These are phyloP conservation scores for Talaromyces stipitatus DNA, from an alignment of 495 filamentous ascomycete species.

Conservation along the genomic window DNA sequence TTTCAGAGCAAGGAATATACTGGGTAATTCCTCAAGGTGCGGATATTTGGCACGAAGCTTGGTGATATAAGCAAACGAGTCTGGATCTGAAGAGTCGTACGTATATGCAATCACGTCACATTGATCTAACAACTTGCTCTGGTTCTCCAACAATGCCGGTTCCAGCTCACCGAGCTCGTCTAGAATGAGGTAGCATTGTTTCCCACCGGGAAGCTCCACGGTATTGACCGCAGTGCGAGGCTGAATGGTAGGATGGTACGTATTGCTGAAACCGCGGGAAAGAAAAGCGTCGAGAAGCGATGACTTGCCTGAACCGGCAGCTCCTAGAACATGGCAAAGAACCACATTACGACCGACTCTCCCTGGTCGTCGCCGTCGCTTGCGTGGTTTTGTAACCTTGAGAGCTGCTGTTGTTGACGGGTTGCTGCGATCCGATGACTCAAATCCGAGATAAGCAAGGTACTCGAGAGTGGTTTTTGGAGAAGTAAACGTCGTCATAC, in stretches of 20 bases:
- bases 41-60: slow-evolving; percentile 70
- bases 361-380: slow-evolving; percentile 68
- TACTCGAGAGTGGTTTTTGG: slow-evolving; percentile 93
- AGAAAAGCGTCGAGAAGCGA: slow-evolving; percentile 86
- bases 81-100: slow-evolving; percentile 93
- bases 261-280: slow-evolving; percentile 72
- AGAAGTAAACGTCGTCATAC: slow-evolving; percentile 96
- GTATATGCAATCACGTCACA: slow-evolving; percentile 93
- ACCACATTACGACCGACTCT: slow-evolving; percentile 94
- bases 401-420: slow-evolving; percentile 71
- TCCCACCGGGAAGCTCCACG: slow-evolving; percentile 90
- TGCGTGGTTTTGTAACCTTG: slow-evolving; percentile 86
- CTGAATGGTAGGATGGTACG: slow-evolving; percentile 93
- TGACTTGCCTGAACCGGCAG: slow-evolving; percentile 76
- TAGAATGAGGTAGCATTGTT: slow-evolving; percentile 93
- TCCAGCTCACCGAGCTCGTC: slow-evolving; percentile 95
- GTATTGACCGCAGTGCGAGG: slow-evolving; percentile 90
- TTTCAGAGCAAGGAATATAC: slow-evolving; percentile 86
- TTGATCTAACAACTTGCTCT: slow-evolving; percentile 79
- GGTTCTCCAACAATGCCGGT: slow-evolving; percentile 87
- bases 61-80: slow-evolving; percentile 87
- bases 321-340: slow-evolving; percentile 86
- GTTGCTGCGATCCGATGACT: slow-evolving; percentile 55
- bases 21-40: slow-evolving; percentile 77
- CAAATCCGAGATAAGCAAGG: slow-evolving; percentile 89